phyloP scores from a whole-genome alignment of 1,139 yeast genomes.

The Groenewaldozyma sp. region DNA sequence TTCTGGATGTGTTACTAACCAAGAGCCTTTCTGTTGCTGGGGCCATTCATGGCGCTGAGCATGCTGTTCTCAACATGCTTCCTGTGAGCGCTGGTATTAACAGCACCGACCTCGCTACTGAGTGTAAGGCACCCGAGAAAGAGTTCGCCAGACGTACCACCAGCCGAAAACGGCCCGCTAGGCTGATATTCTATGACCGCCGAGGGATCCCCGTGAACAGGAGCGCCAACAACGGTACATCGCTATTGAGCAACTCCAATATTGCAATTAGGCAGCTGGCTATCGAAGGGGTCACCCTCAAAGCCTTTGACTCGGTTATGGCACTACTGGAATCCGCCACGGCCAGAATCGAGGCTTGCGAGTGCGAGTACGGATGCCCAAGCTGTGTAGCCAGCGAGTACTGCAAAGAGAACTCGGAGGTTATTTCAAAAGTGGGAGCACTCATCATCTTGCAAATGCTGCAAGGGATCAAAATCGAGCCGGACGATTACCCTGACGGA shows the following conservation, averaged over 20 bases:
- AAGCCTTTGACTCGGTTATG: constrained; percentile 71
- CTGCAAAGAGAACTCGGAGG: constrained; percentile 75
- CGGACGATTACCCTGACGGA: constrained; percentile 54
- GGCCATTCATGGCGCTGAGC: constrained; percentile 96
- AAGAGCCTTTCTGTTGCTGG: constrained; percentile 69
- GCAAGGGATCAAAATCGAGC: constrained; percentile 37
- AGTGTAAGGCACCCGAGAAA: constrained; percentile 94
- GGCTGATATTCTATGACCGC: constrained; percentile 75
- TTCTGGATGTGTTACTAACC: constrained; percentile 47
- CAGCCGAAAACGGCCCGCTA: constrained; percentile 67
- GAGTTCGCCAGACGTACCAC: constrained; percentile 74
- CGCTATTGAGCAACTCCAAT: background rate
- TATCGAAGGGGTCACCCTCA: constrained; percentile 69
- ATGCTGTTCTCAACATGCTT: constrained; percentile 67
- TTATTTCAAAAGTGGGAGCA: constrained; percentile 82
- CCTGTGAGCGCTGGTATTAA: constrained; percentile 58
- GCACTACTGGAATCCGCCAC: constrained; percentile 53
- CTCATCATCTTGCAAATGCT: constrained; percentile 51
- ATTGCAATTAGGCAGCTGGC: constrained; percentile 41
- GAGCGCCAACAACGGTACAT: background rate
- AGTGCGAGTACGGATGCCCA: constrained; percentile 85
- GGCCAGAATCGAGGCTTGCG: constrained; percentile 51
- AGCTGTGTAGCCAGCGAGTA: constrained; percentile 70
- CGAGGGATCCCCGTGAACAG: constrained; percentile 32
- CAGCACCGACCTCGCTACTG: constrained; percentile 72